A percentile compares a stretch with the other conserved stretches of the same genome.
phyloP scores from a whole-genome alignment of 768 basidiomycete genomes.

The Mycena sanguinolenta region DNA sequence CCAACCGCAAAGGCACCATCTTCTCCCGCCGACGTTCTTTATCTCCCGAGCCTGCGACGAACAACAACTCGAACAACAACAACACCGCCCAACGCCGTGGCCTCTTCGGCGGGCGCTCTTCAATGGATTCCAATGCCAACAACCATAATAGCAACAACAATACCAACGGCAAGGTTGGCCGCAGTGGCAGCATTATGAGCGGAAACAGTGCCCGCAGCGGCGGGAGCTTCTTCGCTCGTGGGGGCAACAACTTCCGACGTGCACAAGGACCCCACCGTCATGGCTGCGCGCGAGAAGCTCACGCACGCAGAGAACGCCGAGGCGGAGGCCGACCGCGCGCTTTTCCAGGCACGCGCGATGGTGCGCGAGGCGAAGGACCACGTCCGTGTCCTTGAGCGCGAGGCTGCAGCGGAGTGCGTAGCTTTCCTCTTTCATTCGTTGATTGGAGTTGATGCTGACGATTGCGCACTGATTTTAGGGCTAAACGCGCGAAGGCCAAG shows the following conservation, averaged over 20 bases:
- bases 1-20: conserved; percentile 38
- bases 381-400: conserved; percentile 52
- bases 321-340: conserved; percentile 52
- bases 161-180: neutral
- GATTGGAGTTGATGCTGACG: conserved; percentile 1
- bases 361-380: conserved; percentile 54
- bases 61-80: conserved; percentile 16
- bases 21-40: conserved; percentile 41
- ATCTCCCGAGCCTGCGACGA: conserved; percentile 25
- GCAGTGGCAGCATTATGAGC: conserved; percentile 29
- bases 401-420: conserved; percentile 56
- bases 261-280: conserved; percentile 52
- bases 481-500: conserved; percentile 54
- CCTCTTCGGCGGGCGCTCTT: conserved; percentile 38
- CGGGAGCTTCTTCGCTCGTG: conserved; percentile 34
- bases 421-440: conserved; percentile 7
- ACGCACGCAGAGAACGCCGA: conserved; percentile 54
- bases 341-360: conserved; percentile 47
- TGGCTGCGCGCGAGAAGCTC: conserved; percentile 54
- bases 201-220: conserved; percentile 23
- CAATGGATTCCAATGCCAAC: conserved; percentile 30
- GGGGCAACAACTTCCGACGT: conserved; percentile 27
- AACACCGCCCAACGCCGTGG: conserved; percentile 21
- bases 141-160: neutral
- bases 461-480: conserved; percentile 35